Conservation (phyloP, 2,329 filamentous ascomycete species). For the Aspergillus neotritici region DNA sequence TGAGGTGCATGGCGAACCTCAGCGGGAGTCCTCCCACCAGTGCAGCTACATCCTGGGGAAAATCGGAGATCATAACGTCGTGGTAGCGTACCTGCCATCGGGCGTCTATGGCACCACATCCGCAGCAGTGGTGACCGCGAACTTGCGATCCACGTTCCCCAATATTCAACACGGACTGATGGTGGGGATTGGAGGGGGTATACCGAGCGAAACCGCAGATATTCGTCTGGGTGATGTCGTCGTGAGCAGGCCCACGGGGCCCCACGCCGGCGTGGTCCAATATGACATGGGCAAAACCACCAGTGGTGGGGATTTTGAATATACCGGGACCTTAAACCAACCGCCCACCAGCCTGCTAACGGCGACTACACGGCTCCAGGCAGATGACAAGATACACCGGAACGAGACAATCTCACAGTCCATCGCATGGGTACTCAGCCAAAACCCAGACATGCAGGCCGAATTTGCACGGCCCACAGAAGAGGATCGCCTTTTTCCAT, state of each 20-base stretch:
- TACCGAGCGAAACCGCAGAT: neutral
- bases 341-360: no score
- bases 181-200: constrained; percentile 19
- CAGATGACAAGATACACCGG: no score
- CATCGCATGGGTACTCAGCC: no score
- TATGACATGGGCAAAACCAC: constrained; percentile 19
- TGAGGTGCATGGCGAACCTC: neutral
- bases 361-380: no score
- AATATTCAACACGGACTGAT: constrained; percentile 14
- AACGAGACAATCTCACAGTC: no score
- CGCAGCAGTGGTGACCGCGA: neutral
- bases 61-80: constrained; percentile 1
- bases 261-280: constrained; percentile 12
- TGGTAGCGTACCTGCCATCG: no score
- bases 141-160: constrained; percentile 6
- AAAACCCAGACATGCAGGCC: no score
- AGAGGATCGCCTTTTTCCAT: neutral
- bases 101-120: no score
- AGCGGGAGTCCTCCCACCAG: constrained; percentile 2
- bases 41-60: constrained; percentile 4
- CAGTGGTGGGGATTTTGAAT: constrained; percentile 3
- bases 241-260: constrained; percentile 11
- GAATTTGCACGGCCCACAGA: no score
- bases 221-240: constrained; percentile 24
- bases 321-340: neutral